A percentile compares a stretch with the other conserved stretches of the same genome.
These are phyloP conservation scores for Phycomyces blakesleeanus DNA, from an alignment of 192 early-diverging fungal genomes.

Conservation along the genomic window DNA sequence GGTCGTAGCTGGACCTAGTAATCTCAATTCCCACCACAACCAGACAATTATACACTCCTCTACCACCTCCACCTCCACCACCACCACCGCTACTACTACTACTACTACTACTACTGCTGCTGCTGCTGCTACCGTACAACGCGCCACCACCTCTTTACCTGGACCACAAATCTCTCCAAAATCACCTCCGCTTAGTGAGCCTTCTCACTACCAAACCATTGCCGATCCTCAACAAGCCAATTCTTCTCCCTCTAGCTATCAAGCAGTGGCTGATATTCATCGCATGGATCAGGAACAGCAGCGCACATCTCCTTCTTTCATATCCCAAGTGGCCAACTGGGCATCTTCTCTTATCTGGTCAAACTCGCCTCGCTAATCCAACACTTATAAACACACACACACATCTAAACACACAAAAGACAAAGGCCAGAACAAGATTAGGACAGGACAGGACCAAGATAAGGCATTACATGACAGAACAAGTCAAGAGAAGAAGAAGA, in stretches of 20 bases:
- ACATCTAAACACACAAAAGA: too few species aligned
- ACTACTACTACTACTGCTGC: not conserved
- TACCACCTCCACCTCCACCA: too few species aligned
- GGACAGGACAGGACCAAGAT: too few species aligned
- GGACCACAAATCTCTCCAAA: not conserved
- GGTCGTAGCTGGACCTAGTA: not conserved
- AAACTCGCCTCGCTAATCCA: not conserved
- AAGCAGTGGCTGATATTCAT: constrained; percentile 9
- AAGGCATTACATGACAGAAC: too few species aligned
- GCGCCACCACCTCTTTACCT: not conserved
- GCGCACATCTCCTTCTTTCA: not conserved
- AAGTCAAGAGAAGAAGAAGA: too few species aligned
- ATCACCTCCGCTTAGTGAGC: not conserved
- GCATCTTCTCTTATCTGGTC: constrained; percentile 15
- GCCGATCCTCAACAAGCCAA: constrained; percentile 3
- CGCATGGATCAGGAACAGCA: constrained; percentile 1
- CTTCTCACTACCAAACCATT: constrained; percentile 4
- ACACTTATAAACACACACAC: too few species aligned
- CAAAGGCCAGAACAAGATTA: too few species aligned
- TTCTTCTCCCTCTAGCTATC: constrained; percentile 12
- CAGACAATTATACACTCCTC: too few species aligned
- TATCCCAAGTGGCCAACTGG: constrained; percentile 10
- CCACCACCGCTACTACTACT: not conserved
- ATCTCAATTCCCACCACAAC: too few species aligned
- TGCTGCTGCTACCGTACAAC: not conserved